phyloP scores from a whole-genome alignment of 2,329 filamentous ascomycete genomes.

The Hypomyces rosellus region DNA sequence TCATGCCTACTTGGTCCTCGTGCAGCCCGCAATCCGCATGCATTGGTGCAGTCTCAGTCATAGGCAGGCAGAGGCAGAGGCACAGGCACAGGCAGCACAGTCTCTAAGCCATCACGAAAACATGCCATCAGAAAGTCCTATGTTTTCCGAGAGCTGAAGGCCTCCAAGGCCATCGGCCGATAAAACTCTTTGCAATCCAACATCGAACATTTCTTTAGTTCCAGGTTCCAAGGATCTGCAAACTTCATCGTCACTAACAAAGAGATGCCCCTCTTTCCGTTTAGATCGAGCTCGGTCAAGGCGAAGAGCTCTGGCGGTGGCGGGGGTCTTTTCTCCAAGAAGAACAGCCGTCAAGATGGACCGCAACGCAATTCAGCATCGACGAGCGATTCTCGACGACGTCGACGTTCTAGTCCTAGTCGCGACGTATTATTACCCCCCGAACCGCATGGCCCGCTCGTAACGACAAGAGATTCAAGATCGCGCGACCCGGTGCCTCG shows the following conservation, averaged over 20 bases:
- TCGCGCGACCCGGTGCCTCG: slow-evolving; percentile 4
- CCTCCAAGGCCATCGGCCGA: not conserved
- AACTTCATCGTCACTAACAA: not conserved
- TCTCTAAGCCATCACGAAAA: too few species aligned
- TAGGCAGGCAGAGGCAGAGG: too few species aligned
- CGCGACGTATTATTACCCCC: not conserved
- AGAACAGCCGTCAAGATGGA: slow-evolving; percentile 1
- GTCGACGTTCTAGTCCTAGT: not conserved
- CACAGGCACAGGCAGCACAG: too few species aligned
- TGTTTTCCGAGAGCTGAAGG: not conserved
- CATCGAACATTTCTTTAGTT: not conserved
- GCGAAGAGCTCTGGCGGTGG: slow-evolving; percentile 6
- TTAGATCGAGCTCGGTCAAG: slow-evolving; percentile 13
- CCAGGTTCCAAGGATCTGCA: not conserved
- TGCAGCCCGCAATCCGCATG: slow-evolving; percentile 7
- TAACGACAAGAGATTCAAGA: slow-evolving; percentile 4
- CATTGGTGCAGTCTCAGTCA: too few species aligned
- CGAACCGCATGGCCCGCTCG: not conserved
- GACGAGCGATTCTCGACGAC: slow-evolving; percentile 3
- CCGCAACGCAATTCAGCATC: not conserved
- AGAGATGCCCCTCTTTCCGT: slow-evolving; percentile 10
- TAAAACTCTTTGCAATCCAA: not conserved
- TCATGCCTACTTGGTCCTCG: slow-evolving; percentile 12
- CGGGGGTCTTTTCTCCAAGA: slow-evolving; percentile 9
- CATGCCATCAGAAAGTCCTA: too few species aligned